Evolutionary conservation across 1,284 basidiomycete genomes (phyloP).

Genomic region (Cystobasidium slooffiae): DNA sequence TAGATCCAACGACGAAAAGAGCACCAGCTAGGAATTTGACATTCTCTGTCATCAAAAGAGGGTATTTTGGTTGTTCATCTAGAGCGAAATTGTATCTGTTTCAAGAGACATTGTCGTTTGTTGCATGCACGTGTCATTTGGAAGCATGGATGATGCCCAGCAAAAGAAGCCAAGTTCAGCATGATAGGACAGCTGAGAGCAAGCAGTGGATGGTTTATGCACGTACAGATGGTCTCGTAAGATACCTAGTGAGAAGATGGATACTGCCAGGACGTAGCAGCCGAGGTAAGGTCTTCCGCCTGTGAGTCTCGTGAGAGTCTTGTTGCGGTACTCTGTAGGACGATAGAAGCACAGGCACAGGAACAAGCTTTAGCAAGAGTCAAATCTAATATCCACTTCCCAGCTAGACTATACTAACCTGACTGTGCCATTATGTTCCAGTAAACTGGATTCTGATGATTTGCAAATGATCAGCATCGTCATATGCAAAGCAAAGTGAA

Average conservation of each 20-base stretch:
- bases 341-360: neutral
- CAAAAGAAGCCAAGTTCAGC: conserved; percentile 15
- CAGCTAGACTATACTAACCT: neutral
- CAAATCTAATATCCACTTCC: no score
- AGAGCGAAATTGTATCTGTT: conserved; percentile 73
- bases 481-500: no score
- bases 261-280: conserved; percentile 87
- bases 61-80: conserved; percentile 67
- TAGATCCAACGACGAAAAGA: conserved; percentile 74
- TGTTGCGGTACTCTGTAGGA: conserved; percentile 77
- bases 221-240: conserved; percentile 83
- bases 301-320: conserved; percentile 79
- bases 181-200: conserved; percentile 34
- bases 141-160: no score
- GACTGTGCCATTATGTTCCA: conserved; percentile 40
- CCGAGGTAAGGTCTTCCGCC: conserved; percentile 74
- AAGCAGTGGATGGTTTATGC: conserved; percentile 44
- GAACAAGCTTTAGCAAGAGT: neutral
- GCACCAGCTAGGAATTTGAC: conserved; percentile 64
- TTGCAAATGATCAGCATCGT: conserved; percentile 64
- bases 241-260: conserved; percentile 85
- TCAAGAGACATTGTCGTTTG: neutral
- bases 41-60: conserved; percentile 63
- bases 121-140: neutral
- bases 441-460: conserved; percentile 54